phyloP scores from a whole-genome alignment of 352 stramenopile species.

The Plasmopara muralis region DNA sequence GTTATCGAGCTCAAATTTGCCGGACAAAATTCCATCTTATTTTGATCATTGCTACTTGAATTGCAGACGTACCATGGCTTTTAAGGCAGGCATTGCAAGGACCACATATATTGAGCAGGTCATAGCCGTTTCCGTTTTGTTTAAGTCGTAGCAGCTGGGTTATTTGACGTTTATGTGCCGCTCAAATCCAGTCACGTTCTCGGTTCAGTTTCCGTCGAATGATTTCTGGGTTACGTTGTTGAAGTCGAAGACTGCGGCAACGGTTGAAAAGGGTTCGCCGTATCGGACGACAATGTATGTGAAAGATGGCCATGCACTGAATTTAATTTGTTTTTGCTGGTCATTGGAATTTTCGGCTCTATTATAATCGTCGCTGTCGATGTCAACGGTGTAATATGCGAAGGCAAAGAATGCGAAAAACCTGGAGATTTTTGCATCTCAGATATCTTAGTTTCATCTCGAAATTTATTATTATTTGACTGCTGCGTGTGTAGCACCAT shows the following conservation, averaged over 20 bases:
- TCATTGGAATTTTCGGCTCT: too few relatives aligned
- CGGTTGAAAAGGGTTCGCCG: conserved; percentile 22
- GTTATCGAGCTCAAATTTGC: conserved; percentile 26
- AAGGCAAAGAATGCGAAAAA: too few relatives aligned
- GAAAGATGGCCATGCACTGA: conserved; percentile 10
- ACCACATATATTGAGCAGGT: conserved; percentile 44
- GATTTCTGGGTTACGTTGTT: conserved; percentile 25
- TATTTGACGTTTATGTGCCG: conserved; percentile 60
- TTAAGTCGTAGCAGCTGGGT: conserved; percentile 17
- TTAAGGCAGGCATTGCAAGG: conserved; percentile 35
- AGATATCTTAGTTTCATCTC: too few relatives aligned
- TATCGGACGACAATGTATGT: conserved; percentile 41
- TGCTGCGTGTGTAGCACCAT: too few relatives aligned
- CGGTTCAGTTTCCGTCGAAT: conserved; percentile 37
- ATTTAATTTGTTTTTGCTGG: too few relatives aligned
- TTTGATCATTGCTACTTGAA: conserved; percentile 3
- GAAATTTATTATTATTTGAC: too few relatives aligned
- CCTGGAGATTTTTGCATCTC: too few relatives aligned
- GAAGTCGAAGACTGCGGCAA: conserved; percentile 50
- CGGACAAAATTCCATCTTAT: conserved; percentile 19
- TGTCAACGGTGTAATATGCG: too few relatives aligned
- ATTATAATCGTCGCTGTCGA: too few relatives aligned
- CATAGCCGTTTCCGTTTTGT: conserved; percentile 48
- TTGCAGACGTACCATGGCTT: conserved; percentile 39
- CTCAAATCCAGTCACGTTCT: conserved; percentile 32